A percentile compares a stretch with the other conserved stretches of the same genome.
These are phyloP conservation scores for Cercis canadensis DNA, from an alignment of 306 rosid genomes.

Conservation along the genomic window DNA sequence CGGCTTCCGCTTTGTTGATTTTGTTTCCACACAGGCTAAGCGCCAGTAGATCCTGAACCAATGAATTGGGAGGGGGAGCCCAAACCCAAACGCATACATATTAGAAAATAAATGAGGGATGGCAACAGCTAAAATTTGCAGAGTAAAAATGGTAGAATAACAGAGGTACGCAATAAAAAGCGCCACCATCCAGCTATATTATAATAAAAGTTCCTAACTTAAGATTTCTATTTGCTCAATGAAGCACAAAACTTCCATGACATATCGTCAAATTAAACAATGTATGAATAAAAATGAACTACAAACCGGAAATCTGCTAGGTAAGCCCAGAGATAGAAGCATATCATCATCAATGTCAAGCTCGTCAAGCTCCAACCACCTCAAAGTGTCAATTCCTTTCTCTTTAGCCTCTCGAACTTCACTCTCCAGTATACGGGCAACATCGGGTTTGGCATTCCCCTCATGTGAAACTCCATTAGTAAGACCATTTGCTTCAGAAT, in stretches of 20 bases:
- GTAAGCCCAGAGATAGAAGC: slow-evolving; percentile 62
- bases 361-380: slow-evolving; percentile 93
- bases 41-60: slow-evolving; percentile 72
- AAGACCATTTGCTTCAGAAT: slow-evolving; percentile 45
- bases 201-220: no score
- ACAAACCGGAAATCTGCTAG: slow-evolving; percentile 72
- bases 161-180: background rate
- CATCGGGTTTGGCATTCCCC: slow-evolving; percentile 39
- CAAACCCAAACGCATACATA: background rate
- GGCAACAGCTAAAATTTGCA: background rate
- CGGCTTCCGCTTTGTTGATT: slow-evolving; percentile 56
- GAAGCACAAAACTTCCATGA: background rate
- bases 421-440: slow-evolving; percentile 55
- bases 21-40: slow-evolving; percentile 85
- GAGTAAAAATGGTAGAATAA: background rate
- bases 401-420: slow-evolving; percentile 57
- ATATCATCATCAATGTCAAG: slow-evolving; percentile 73
- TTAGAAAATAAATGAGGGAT: slow-evolving; percentile 15
- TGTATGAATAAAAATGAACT: background rate
- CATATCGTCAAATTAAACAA: background rate
- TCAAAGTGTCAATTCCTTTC: slow-evolving; percentile 54
- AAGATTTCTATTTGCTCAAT: no score
- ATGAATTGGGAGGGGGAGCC: slow-evolving; percentile 5
- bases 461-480: slow-evolving; percentile 29
- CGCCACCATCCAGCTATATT: background rate